phyloP scores from a whole-genome alignment of 2,329 filamentous ascomycete genomes.

The Botrytis paeoniae region DNA sequence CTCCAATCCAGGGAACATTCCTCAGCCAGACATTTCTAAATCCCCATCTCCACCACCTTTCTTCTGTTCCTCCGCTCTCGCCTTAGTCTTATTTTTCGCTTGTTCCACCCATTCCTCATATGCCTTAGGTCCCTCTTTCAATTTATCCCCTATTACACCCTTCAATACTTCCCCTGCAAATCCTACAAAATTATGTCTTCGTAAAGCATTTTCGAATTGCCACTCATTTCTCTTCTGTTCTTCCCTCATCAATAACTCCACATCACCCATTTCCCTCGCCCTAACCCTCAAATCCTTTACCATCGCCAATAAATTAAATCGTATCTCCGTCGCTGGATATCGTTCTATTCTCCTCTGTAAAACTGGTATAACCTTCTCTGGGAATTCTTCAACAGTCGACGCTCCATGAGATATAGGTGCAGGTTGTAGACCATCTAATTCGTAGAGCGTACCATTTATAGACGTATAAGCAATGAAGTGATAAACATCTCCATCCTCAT shows the following conservation, averaged over 20 bases:
- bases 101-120: constrained; percentile 74
- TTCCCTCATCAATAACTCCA: constrained; percentile 73
- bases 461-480: constrained; percentile 96
- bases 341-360: constrained; percentile 78
- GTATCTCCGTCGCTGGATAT: constrained; percentile 83
- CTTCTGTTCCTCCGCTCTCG: constrained; percentile 35
- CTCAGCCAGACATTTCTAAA: constrained; percentile 36
- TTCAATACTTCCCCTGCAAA: constrained; percentile 90
- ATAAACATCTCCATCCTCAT: constrained; percentile 80
- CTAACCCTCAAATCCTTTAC: constrained; percentile 75
- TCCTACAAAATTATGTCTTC: constrained; percentile 93
- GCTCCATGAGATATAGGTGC: constrained; percentile 85
- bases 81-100: constrained; percentile 56
- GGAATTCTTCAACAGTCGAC: constrained; percentile 69
- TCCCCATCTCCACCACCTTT: constrained; percentile 32
- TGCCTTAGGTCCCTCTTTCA: constrained; percentile 60
- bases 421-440: constrained; percentile 91
- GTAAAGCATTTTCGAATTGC: constrained; percentile 91
- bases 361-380: constrained; percentile 79
- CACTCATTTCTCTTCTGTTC: constrained; percentile 80
- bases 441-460: constrained; percentile 78
- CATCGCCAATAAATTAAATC: constrained; percentile 94
- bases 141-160: constrained; percentile 73
- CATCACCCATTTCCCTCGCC: constrained; percentile 79
- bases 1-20: background rate